A percentile compares a stretch with the other conserved stretches of the same genome.
These are phyloP conservation scores for Microthlaspi erraticum DNA, from an alignment of 345 rosid species.

Conservation along the genomic window DNA sequence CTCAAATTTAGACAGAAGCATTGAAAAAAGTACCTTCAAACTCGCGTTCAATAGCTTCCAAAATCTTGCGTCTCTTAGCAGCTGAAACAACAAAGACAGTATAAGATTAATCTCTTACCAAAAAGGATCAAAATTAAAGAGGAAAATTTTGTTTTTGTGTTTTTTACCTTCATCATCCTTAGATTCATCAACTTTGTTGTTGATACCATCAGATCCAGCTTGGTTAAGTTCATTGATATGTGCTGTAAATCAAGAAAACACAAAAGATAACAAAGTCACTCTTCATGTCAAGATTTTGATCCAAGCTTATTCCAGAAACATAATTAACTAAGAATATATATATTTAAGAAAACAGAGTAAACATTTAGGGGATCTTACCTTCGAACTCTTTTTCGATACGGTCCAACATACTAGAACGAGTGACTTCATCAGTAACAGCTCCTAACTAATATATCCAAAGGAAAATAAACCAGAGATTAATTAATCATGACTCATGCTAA, in stretches of 20 bases:
- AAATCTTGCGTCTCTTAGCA: conserved; percentile 32
- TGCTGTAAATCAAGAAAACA: conserved; percentile 36
- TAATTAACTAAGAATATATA: not conserved
- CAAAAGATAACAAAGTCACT: not conserved
- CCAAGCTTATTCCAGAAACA: conserved; percentile 19
- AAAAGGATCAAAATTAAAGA: not conserved
- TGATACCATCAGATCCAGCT: conserved; percentile 37
- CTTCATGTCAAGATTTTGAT: not conserved
- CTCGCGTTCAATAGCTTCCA: conserved; percentile 41
- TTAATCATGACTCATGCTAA: not conserved
- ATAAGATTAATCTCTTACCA: conserved; percentile 9
- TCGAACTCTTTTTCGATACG: conserved; percentile 40
- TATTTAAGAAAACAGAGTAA: conserved; percentile 27
- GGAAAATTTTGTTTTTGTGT: not conserved
- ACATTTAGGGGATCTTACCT: conserved; percentile 22
- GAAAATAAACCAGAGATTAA: conserved; percentile 1
- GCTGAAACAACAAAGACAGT: conserved; percentile 33
- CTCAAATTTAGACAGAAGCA: not conserved
- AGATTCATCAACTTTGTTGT: conserved; percentile 35
- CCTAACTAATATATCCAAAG: conserved; percentile 36
- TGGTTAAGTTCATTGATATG: conserved; percentile 31
- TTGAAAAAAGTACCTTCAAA: conserved; percentile 36
- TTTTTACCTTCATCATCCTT: conserved; percentile 27
- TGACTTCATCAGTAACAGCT: conserved; percentile 46
- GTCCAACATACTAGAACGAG: conserved; percentile 40